phyloP scores from a whole-genome alignment of 1,284 basidiomycete genomes.

The Cryptococcus neoformans region DNA sequence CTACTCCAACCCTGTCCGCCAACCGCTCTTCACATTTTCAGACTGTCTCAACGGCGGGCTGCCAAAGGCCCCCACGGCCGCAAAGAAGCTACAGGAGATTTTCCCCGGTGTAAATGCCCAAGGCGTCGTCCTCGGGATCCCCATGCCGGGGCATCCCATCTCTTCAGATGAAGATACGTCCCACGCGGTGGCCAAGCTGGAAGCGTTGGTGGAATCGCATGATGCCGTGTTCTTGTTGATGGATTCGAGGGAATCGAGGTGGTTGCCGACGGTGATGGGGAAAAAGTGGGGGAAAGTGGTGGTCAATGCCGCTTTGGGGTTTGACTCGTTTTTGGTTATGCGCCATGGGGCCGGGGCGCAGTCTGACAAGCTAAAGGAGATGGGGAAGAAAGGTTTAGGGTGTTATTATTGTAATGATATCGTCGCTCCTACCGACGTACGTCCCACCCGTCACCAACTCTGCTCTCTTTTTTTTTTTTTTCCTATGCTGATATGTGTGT shows the following conservation, averaged over 20 bases:
- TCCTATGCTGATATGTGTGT: slow-evolving; percentile 86
- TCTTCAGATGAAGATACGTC: slow-evolving; percentile 40
- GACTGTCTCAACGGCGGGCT: slow-evolving; percentile 93
- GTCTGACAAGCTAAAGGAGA: background rate
- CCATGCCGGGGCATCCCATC: slow-evolving; percentile 97
- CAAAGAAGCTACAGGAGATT: slow-evolving; percentile 78
- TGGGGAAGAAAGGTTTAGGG: slow-evolving; percentile 56
- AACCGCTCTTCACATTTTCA: slow-evolving; percentile 91
- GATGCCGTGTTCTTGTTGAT: slow-evolving; percentile 93
- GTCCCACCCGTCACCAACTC: slow-evolving; percentile 64
- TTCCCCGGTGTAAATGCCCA: slow-evolving; percentile 88
- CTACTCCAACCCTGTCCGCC: slow-evolving; percentile 94
- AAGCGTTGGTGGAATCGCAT: slow-evolving; percentile 74
- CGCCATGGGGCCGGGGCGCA: slow-evolving; percentile 64
- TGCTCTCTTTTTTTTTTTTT: slow-evolving; percentile 50
- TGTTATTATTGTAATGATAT: slow-evolving; percentile 99
- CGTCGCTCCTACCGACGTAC: slow-evolving; percentile 88
- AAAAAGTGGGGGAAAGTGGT: slow-evolving; percentile 86
- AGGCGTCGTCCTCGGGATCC: slow-evolving; percentile 74
- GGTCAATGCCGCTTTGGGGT: slow-evolving; percentile 92
- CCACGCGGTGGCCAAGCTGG: slow-evolving; percentile 58
- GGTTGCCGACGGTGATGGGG: slow-evolving; percentile 88
- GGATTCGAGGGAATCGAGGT: slow-evolving; percentile 94
- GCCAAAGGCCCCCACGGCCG: slow-evolving; percentile 89
- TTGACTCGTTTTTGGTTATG: slow-evolving; percentile 97